Base-by-base conservation (phyloP, 495 filamentous ascomycete species). In the Hyaloscypha variabilis region DNA sequence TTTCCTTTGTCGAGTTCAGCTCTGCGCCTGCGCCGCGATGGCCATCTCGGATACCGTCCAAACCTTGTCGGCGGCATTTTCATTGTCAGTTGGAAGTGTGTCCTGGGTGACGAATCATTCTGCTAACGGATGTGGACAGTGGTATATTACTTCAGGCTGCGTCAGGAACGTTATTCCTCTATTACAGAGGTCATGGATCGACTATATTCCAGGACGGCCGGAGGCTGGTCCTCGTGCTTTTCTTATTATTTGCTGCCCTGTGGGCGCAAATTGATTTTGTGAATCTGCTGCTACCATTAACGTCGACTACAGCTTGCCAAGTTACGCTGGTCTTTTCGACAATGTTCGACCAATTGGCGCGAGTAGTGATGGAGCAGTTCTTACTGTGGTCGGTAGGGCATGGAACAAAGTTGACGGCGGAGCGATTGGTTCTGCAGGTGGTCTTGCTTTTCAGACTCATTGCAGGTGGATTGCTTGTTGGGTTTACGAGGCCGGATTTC, bases 141-240 rank as follows among this genome's bases (percentile, higher is more conserved):
- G 83, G 83, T 50, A 79, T 82, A 52, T 74, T 84, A 29, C 75
- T 83, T 60, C 81, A 83, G 67, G 79, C 81, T 65, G 81, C 83
- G 52, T 77, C 80, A 49, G 79, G 78, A 57, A 79, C 79, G 31
- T 71, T 83, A 72, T 76, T 83, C 75, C 76, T 84, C 69, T 81
- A 79, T 69, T 72, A 76, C 69, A 81, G 77, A 62, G 80, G 80
- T 62, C 76, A 82, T 78, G 82, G 78, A 62, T 73, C 77, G 46
- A 64, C 78, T 26, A 72, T 82, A 57, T 80, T 83, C 69, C 74
- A 79, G 77, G 82, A 86, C 79, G 79, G 82, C 80, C 79, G 77
- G 83, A 86, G 83, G 83, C 83, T 86, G 83, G 83, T 81, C 82
- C 83, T 86, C 83, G 70, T 81, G 69, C 66, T 77, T 57, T 86